A percentile compares a stretch with the other conserved stretches of the same genome.
Evolutionary conservation across 805 yeast species (phyloP).

Genomic region (Cyberlindnera mississippiensis): DNA sequence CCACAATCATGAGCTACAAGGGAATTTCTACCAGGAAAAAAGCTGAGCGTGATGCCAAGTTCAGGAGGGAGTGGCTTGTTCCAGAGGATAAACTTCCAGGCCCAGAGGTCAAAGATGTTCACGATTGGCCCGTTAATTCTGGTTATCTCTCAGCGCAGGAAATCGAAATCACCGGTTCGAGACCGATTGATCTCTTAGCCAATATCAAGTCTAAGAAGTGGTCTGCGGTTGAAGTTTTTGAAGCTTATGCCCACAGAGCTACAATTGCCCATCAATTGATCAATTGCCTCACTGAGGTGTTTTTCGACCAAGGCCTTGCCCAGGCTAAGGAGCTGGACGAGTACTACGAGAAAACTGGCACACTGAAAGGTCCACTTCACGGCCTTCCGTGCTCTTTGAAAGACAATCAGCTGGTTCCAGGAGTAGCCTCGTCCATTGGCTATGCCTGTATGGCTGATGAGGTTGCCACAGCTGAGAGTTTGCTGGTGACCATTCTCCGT

Average conservation of each 20-base stretch:
- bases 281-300: constrained; percentile 32
- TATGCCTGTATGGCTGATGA: constrained; percentile 33
- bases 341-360: constrained; percentile 41
- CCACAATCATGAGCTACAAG: constrained; percentile 1
- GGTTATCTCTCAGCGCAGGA: constrained; percentile 34
- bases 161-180: constrained; percentile 28
- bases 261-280: constrained; percentile 52
- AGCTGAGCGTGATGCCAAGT: constrained; percentile 36
- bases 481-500: constrained; percentile 38
- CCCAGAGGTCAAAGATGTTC: constrained; percentile 3
- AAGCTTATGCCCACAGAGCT: constrained; percentile 55
- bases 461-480: constrained; percentile 31
- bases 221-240: constrained; percentile 42
- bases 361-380: constrained; percentile 58
- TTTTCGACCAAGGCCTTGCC: constrained; percentile 52
- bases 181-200: constrained; percentile 11
- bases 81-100: constrained; percentile 8
- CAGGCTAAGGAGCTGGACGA: constrained; percentile 53
- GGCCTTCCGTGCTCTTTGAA: constrained; percentile 64
- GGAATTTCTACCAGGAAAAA: constrained; percentile 39
- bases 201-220: constrained; percentile 31
- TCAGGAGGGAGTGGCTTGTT: constrained; percentile 21
- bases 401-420: constrained; percentile 36
- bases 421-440: constrained; percentile 48
- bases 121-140: constrained; percentile 29